Conservation (phyloP, 2,329 filamentous ascomycete species). For the Pezicula neosporulosa region DNA sequence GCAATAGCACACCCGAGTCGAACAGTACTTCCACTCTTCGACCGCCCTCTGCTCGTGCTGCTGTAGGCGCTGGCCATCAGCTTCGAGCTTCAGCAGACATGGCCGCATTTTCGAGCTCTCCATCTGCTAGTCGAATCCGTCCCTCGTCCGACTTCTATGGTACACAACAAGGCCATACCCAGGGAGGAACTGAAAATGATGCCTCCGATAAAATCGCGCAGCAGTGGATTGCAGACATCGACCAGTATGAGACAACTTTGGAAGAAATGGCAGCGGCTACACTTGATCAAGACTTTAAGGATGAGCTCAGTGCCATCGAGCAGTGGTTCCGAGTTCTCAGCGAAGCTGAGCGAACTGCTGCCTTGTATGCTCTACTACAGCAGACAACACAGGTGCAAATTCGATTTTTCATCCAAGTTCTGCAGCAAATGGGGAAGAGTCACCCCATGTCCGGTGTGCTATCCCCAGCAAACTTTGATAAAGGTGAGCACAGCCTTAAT, state of each 20-base stretch:
- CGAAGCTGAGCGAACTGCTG: constrained; percentile 93
- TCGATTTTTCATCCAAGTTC: constrained; percentile 96
- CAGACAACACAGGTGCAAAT: constrained; percentile 99
- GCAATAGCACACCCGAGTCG: constrained; percentile 95
- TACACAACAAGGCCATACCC: constrained; percentile 62
- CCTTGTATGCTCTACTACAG: constrained; percentile 90
- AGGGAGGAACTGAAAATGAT: constrained; percentile 69
- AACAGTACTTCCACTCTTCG: constrained; percentile 78
- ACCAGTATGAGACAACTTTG: constrained; percentile 97
- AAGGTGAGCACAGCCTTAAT: constrained; percentile 55
- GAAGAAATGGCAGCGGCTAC: constrained; percentile 99
- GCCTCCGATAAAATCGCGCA: constrained; percentile 90
- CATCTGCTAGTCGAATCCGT: constrained; percentile 75
- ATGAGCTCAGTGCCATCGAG: constrained; percentile 97
- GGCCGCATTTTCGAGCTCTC: constrained; percentile 71
- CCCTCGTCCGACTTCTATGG: constrained; percentile 95
- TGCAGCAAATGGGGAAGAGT: constrained; percentile 98
- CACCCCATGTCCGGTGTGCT: constrained; percentile 95
- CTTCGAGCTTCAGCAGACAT: constrained; percentile 95
- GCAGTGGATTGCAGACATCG: constrained; percentile 98
- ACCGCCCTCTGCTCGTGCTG: constrained; percentile 73
- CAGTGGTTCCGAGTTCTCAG: constrained; percentile 99
- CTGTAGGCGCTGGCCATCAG: constrained; percentile 75
- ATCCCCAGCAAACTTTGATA: constrained; percentile 94
- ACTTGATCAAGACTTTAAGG: constrained; percentile 99